Evolutionary conservation across 805 yeast species (phyloP).

Genomic region (Wickerhamiella bombiphila): DNA sequence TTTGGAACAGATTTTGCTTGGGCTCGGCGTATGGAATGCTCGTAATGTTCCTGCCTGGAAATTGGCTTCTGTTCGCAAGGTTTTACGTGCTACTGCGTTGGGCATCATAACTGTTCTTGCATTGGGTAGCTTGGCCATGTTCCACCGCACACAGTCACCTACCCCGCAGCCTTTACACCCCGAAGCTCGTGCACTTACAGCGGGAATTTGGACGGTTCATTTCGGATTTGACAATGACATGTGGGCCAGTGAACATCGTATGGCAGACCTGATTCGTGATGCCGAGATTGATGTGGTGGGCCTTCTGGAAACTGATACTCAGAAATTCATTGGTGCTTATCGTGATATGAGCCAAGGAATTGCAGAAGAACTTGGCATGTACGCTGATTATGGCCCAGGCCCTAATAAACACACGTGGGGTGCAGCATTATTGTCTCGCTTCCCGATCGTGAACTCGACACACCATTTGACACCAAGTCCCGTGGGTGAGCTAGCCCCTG

Average conservation of each 20-base stretch:
- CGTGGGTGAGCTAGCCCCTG: constrained; percentile 96
- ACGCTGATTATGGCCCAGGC: constrained; percentile 94
- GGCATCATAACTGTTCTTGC: constrained; percentile 29
- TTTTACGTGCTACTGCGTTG: constrained; percentile 16
- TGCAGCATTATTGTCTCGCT: constrained; percentile 76
- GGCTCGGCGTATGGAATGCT: constrained; percentile 35
- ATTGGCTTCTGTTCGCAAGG: constrained; percentile 15
- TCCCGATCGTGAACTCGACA: constrained; percentile 80
- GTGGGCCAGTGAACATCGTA: constrained; percentile 92
- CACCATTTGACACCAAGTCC: constrained; percentile 93
- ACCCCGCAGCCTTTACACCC: constrained; percentile 59
- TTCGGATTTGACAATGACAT: constrained; percentile 93
- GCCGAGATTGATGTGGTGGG: constrained; percentile 88
- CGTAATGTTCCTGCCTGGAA: constrained; percentile 1
- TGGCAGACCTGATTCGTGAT: constrained; percentile 69
- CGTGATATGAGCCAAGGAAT: constrained; percentile 82
- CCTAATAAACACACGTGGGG: constrained; percentile 99
- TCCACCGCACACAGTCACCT: constrained; percentile 36
- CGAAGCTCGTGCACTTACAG: constrained; percentile 56
- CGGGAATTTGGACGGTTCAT: constrained; percentile 98
- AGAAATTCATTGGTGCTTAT: constrained; percentile 86
- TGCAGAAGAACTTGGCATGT: constrained; percentile 88
- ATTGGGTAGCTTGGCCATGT: constrained; percentile 37
- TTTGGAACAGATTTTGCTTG: constrained; percentile 37
- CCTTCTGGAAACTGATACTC: constrained; percentile 82